Evolutionary conservation across 495 filamentous ascomycete genomes (phyloP).

Genomic region (Penicillium salamii): DNA sequence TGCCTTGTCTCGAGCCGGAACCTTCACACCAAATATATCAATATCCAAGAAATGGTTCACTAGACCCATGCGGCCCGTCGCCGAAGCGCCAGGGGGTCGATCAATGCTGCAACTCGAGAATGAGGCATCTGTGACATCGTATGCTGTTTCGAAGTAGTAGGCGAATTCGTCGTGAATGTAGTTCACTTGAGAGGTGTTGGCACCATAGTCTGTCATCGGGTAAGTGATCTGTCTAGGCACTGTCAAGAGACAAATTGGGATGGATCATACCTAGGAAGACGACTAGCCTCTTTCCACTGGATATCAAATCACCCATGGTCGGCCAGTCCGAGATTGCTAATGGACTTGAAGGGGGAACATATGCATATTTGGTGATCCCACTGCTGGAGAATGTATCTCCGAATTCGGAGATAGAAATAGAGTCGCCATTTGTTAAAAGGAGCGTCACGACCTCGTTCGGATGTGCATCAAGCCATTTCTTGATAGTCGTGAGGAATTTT

Average conservation of each 20-base stretch:
- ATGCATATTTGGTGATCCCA: slow-evolving; percentile 59
- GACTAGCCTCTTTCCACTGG: slow-evolving; percentile 56
- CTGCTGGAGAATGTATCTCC: slow-evolving; percentile 50
- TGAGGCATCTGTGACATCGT: slow-evolving; percentile 50
- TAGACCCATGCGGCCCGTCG: slow-evolving; percentile 53
- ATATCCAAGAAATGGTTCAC: slow-evolving; percentile 49
- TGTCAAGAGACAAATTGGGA: neutral
- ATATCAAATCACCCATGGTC: slow-evolving; percentile 60
- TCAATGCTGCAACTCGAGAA: slow-evolving; percentile 59
- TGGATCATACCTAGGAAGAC: slow-evolving; percentile 52
- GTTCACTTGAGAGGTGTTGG: slow-evolving; percentile 43
- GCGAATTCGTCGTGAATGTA: slow-evolving; percentile 70
- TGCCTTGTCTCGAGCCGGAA: slow-evolving; percentile 56
- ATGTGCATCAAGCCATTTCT: slow-evolving; percentile 61
- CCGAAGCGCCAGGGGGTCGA: slow-evolving; percentile 49
- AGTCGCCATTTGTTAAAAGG: slow-evolving; percentile 66
- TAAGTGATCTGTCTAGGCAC: neutral
- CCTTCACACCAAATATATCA: slow-evolving; percentile 43
- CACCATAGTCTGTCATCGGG: slow-evolving; percentile 42
- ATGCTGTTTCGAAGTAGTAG: slow-evolving; percentile 71
- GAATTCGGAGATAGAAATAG: slow-evolving; percentile 45
- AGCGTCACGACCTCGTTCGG: slow-evolving; percentile 68
- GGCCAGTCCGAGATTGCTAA: slow-evolving; percentile 54
- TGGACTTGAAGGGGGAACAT: slow-evolving; percentile 39
- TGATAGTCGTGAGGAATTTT: slow-evolving; percentile 55